These are phyloP conservation scores for Rhodotorula paludigena DNA, from an alignment of 768 basidiomycete genomes.

Conservation along the genomic window DNA sequence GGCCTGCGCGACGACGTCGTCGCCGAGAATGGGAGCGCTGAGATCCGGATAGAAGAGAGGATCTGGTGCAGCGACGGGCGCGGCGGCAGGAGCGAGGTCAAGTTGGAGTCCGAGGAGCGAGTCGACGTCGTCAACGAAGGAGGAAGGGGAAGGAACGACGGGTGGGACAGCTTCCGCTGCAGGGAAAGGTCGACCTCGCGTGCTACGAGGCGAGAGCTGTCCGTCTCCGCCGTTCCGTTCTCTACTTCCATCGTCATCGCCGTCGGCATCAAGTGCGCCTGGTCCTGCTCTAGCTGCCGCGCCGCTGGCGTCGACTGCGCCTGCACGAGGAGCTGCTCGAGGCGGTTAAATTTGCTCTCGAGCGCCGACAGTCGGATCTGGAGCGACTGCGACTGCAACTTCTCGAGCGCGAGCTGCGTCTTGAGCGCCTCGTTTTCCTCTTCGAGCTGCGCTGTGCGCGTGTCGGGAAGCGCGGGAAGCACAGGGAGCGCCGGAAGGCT, in stretches of 20 bases:
- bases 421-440: slow-evolving; percentile 35
- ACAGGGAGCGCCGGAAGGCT: not conserved
- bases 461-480: not conserved
- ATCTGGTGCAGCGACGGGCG: slow-evolving; percentile 24
- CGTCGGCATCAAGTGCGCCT: not conserved
- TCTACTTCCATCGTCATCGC: not conserved
- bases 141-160: not conserved
- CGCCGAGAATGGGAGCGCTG: not conserved
- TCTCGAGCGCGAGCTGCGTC: slow-evolving; percentile 30
- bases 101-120: not conserved
- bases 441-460: slow-evolving; percentile 1
- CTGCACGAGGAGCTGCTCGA: slow-evolving; percentile 18
- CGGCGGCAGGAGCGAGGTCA: not conserved
- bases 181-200: slow-evolving; percentile 34
- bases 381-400: slow-evolving; percentile 26
- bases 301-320: not conserved
- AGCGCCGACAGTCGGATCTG: slow-evolving; percentile 30
- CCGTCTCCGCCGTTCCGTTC: slow-evolving; percentile 4
- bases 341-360: slow-evolving; percentile 29
- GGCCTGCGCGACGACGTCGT: slow-evolving; percentile 8
- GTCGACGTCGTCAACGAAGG: slow-evolving; percentile 10
- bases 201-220: slow-evolving; percentile 39
- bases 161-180: slow-evolving; percentile 37
- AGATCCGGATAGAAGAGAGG: slow-evolving; percentile 28
- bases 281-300: not conserved